phyloP scores from a whole-genome alignment of 139 green algal genomes.

The Micractinium conductrix region DNA sequence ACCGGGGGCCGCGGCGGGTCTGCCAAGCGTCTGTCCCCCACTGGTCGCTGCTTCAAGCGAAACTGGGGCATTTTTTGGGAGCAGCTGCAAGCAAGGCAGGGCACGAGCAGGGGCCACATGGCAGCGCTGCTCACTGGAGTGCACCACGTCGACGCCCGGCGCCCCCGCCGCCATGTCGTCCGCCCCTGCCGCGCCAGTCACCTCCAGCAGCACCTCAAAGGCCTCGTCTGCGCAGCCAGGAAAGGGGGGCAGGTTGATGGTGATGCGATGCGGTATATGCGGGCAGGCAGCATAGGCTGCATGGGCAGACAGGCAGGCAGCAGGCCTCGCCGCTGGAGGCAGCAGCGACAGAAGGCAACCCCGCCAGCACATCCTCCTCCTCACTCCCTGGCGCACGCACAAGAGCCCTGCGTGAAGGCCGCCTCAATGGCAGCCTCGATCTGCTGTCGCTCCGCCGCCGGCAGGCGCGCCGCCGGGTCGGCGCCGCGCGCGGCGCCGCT shows the following conservation, averaged over 20 bases:
- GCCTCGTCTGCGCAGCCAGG: constrained; percentile 40
- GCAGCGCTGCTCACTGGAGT: constrained; percentile 21
- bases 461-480: neutral
- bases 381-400: neutral
- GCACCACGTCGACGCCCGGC: constrained; percentile 50
- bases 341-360: too few relatives aligned
- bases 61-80: too few relatives aligned
- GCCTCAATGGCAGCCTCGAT: constrained; percentile 55
- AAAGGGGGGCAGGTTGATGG: too few relatives aligned
- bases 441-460: neutral
- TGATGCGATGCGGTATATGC: too few relatives aligned
- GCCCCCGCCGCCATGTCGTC: constrained; percentile 35
- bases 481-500: neutral
- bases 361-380: neutral
- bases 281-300: too few relatives aligned
- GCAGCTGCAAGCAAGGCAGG: neutral
- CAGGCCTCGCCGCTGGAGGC: too few relatives aligned
- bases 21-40: neutral
- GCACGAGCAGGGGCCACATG: neutral
- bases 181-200: constrained; percentile 50
- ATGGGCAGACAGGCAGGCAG: too few relatives aligned
- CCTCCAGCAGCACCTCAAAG: constrained; percentile 57
- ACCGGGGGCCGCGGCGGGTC: too few relatives aligned
- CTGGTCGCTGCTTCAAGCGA: neutral
- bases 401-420: constrained; percentile 37